Percentiles rank a stretch among this genome's conserved stretches.
Evolutionary conservation across 2,329 filamentous ascomycete species (phyloP).

Genomic region (Fusarium sacchari): DNA sequence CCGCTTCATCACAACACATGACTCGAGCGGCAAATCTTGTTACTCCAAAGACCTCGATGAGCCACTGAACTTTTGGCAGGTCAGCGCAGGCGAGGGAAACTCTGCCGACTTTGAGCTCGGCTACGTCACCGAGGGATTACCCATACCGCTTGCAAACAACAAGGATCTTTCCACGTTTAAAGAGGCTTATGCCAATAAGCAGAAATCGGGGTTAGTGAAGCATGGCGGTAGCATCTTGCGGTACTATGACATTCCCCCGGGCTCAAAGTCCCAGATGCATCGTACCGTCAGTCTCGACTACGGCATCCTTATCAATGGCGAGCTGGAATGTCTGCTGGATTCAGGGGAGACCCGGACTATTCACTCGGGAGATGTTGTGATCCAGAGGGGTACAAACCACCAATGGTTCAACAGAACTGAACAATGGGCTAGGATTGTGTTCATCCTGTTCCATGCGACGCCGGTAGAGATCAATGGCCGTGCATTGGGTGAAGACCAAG

Average conservation of each 20-base stretch:
- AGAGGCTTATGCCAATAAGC: neutral
- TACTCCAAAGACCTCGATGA: neutral
- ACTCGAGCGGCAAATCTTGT: neutral
- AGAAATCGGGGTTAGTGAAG: neutral
- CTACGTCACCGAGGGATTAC: neutral
- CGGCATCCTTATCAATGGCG: slow-evolving; percentile 2
- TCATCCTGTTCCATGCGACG: neutral
- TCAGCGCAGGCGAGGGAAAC: neutral
- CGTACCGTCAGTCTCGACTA: slow-evolving; percentile 22
- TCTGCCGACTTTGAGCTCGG: neutral
- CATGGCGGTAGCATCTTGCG: slow-evolving; percentile 3
- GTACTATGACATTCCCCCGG: slow-evolving; percentile 7
- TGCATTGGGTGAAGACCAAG: neutral
- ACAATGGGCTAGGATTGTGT: slow-evolving; percentile 1
- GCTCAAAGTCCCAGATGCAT: slow-evolving; percentile 5
- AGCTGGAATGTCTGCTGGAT: slow-evolving; percentile 16
- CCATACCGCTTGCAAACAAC: neutral
- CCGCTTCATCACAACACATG: neutral
- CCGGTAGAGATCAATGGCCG: neutral
- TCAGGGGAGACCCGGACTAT: slow-evolving; percentile 2
- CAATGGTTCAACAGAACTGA: slow-evolving; percentile 7
- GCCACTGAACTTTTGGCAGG: neutral
- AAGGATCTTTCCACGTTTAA: neutral
- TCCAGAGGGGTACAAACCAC: slow-evolving; percentile 20
- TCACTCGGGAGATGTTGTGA: neutral